A percentile compares a stretch with the other conserved stretches of the same genome.
phyloP scores from a whole-genome alignment of 805 yeast genomes.

The Suhomyces sp. region DNA sequence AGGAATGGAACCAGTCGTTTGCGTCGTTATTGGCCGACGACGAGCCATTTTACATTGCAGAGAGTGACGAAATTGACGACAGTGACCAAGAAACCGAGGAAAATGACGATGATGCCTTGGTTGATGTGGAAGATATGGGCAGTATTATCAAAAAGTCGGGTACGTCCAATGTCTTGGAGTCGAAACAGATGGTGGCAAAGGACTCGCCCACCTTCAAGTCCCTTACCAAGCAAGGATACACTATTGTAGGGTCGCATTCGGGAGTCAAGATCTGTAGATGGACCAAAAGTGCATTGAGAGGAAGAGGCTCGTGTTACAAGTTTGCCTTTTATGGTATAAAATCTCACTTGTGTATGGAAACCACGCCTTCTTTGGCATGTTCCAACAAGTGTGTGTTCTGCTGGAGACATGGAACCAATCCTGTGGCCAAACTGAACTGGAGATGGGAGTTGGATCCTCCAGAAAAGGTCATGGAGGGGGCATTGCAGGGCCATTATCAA shows the following conservation, averaged over 20 bases:
- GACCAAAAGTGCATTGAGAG: conserved; percentile 93
- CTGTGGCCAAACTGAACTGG: conserved; percentile 90
- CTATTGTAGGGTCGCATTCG: conserved; percentile 89
- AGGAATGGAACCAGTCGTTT: conserved; percentile 66
- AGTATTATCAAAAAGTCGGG: conserved; percentile 44
- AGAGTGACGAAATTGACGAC: conserved; percentile 56
- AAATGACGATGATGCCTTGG: conserved; percentile 39
- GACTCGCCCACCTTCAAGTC: conserved; percentile 87
- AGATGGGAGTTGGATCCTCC: conserved; percentile 95
- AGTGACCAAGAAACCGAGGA: conserved; percentile 43
- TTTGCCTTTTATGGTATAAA: conserved; percentile 88
- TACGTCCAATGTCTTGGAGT: conserved; percentile 8
- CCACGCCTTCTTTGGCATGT: conserved; percentile 91
- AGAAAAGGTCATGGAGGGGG: conserved; percentile 78
- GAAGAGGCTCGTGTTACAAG: conserved; percentile 92
- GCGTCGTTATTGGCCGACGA: conserved; percentile 62
- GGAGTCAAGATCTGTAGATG: conserved; percentile 95
- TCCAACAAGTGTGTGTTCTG: conserved; percentile 95
- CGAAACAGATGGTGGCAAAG: conserved; percentile 84
- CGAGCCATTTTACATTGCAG: conserved; percentile 61
- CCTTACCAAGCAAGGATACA: conserved; percentile 88
- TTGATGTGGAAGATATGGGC: conserved; percentile 91
- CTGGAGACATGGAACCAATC: conserved; percentile 97
- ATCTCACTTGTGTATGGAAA: conserved; percentile 92
- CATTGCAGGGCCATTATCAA: conserved; percentile 82